A percentile compares a stretch with the other conserved stretches of the same genome.
These are phyloP conservation scores for Phyllosticta citribraziliensis DNA, from an alignment of 2,329 filamentous ascomycete genomes.

Conservation along the genomic window DNA sequence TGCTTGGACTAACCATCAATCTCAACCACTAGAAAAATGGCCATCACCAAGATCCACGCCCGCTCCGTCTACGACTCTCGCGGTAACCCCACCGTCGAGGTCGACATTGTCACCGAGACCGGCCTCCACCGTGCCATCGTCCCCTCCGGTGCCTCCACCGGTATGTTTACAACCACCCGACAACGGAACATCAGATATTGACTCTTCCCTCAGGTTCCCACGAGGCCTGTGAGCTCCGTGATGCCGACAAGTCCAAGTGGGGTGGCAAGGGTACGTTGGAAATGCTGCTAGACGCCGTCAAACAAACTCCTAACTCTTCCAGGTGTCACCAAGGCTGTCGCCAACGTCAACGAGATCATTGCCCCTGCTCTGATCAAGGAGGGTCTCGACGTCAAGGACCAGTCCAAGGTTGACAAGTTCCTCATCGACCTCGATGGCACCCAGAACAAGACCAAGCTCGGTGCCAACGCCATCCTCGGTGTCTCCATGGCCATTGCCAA, in stretches of 20 bases:
- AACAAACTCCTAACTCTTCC: background rate
- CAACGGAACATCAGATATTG: constrained; percentile 10
- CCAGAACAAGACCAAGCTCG: constrained; percentile 48
- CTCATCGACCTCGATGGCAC: constrained; percentile 48
- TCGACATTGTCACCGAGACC: constrained; percentile 92
- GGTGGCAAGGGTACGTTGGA: constrained; percentile 38
- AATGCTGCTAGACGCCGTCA: background rate
- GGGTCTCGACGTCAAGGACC: constrained; percentile 45
- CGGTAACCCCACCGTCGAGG: constrained; percentile 95
- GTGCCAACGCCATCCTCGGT: constrained; percentile 52
- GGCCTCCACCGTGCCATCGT: constrained; percentile 97
- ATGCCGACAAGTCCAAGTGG: constrained; percentile 44
- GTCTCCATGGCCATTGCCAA: constrained; percentile 51
- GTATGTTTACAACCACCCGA: constrained; percentile 38
- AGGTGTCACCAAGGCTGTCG: constrained; percentile 46
- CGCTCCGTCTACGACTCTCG: constrained; percentile 96
- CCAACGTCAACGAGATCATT: constrained; percentile 46
- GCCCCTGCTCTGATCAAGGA: constrained; percentile 46
- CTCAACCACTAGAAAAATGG: constrained; percentile 51
- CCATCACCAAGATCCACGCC: constrained; percentile 48
- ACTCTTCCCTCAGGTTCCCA: constrained; percentile 30
- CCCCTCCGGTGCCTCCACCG: constrained; percentile 90
- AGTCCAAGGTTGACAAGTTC: constrained; percentile 44
- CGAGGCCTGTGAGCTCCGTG: constrained; percentile 45
- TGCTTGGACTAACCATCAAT: background rate